Percentiles rank a stretch among this genome's conserved stretches.
These are phyloP conservation scores for Penicillium hordei DNA, from an alignment of 2,329 filamentous ascomycete genomes.

Conservation along the genomic window DNA sequence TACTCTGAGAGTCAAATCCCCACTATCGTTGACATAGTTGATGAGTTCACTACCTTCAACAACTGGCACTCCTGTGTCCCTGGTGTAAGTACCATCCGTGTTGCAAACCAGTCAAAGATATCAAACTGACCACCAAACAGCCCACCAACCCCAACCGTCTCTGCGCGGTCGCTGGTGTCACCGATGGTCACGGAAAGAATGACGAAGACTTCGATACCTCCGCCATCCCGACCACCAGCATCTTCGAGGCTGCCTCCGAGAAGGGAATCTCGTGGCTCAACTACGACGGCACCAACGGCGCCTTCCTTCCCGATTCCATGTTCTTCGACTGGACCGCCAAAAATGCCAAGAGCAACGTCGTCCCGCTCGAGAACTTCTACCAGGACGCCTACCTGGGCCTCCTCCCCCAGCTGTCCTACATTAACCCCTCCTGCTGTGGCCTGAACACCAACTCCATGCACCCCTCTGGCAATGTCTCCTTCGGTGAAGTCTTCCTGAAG, in stretches of 20 bases:
- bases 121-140: slow-evolving; percentile 22
- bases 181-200: slow-evolving; percentile 31
- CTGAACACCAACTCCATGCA: slow-evolving; percentile 33
- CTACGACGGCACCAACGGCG: slow-evolving; percentile 35
- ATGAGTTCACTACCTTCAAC: slow-evolving; percentile 46
- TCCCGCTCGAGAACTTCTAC: slow-evolving; percentile 35
- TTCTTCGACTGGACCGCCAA: slow-evolving; percentile 34
- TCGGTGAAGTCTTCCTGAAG: slow-evolving; percentile 39
- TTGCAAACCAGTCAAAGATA: neutral
- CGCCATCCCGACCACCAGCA: slow-evolving; percentile 33
- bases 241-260: slow-evolving; percentile 39
- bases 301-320: slow-evolving; percentile 28
- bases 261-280: slow-evolving; percentile 34
- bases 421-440: slow-evolving; percentile 40
- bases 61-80: slow-evolving; percentile 45
- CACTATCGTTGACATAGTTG: slow-evolving; percentile 38
- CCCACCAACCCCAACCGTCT: slow-evolving; percentile 47
- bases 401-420: slow-evolving; percentile 35
- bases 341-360: slow-evolving; percentile 27
- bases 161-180: slow-evolving; percentile 27
- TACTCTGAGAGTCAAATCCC: slow-evolving; percentile 44
- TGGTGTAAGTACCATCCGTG: slow-evolving; percentile 33
- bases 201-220: slow-evolving; percentile 29
- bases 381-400: slow-evolving; percentile 32
- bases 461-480: slow-evolving; percentile 35